These are phyloP conservation scores for Colletotrichum sp. DNA, from an alignment of 2,329 filamentous ascomycete genomes.

Conservation along the genomic window DNA sequence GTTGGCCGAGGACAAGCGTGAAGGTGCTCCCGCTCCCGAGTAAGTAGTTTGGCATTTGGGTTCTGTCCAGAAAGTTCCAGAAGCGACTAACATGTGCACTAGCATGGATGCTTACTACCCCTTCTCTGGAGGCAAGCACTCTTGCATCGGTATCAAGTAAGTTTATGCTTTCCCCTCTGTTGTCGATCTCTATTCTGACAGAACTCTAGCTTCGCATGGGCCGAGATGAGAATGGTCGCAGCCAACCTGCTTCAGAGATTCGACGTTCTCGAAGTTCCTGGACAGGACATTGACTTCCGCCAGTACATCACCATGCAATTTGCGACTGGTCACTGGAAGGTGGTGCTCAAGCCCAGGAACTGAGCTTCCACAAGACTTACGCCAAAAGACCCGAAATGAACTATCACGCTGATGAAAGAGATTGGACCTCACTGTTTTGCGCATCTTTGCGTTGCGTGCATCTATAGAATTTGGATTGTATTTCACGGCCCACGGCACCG, in stretches of 20 bases:
- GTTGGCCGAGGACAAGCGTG: constrained; percentile 7
- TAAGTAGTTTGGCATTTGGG: not conserved
- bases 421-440: not conserved
- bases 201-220: constrained; percentile 25
- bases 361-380: not conserved
- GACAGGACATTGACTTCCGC: constrained; percentile 26
- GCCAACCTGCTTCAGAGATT: constrained; percentile 26
- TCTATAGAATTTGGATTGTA: not conserved
- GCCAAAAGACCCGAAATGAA: too few species aligned
- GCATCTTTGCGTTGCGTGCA: not conserved
- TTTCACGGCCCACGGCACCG: not conserved
- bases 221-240: constrained; percentile 28
- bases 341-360: constrained; percentile 35
- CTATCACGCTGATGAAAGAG: not conserved
- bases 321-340: constrained; percentile 30
- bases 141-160: constrained; percentile 29
- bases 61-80: not conserved
- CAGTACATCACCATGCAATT: constrained; percentile 31
- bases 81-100: not conserved
- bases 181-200: not conserved
- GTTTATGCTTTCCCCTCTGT: not conserved
- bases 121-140: constrained; percentile 27
- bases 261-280: constrained; percentile 25
- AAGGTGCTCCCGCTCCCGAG: constrained; percentile 9
- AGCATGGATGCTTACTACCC: constrained; percentile 21